These are phyloP conservation scores for Nicotiana knightiana DNA, from an alignment of 257 asterid species.

Conservation along the genomic window DNA sequence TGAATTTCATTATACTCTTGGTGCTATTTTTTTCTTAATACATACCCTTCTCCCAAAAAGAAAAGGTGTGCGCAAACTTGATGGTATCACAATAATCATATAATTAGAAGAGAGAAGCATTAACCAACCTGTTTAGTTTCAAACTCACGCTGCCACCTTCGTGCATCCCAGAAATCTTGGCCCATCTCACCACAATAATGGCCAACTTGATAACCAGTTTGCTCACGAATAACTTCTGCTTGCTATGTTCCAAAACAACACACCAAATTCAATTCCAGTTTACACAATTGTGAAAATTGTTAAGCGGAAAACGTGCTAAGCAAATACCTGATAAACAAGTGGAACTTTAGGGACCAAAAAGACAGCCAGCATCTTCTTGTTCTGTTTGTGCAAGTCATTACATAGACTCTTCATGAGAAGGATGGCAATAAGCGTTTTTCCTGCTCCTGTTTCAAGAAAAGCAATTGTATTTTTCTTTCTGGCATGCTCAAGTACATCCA, in stretches of 20 bases:
- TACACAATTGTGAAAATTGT: neutral
- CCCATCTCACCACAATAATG: conserved; percentile 99
- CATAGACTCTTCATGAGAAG: conserved; percentile 80
- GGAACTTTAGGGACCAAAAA: conserved; percentile 99
- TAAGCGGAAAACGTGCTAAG: neutral
- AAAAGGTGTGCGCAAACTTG: neutral
- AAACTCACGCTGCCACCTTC: conserved; percentile 96
- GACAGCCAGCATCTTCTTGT: conserved; percentile 86
- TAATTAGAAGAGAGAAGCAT: conserved; percentile 2
- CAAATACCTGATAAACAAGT: conserved; percentile 87
- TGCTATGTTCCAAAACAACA: conserved; percentile 48
- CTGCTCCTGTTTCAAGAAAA: conserved; percentile 98
- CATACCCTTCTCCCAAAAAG: too few species aligned
- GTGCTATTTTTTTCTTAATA: too few species aligned
- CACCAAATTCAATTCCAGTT: neutral
- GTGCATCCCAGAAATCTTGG: conserved; percentile 99
- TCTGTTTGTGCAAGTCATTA: conserved; percentile 51
- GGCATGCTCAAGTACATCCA: conserved; percentile 98
- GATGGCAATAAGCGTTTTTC: conserved; percentile 90
- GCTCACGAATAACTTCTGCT: conserved; percentile 96
- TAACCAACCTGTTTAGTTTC: conserved; percentile 82
- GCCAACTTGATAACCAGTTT: conserved; percentile 88
- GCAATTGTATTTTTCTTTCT: conserved; percentile 85
- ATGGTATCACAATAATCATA: neutral
- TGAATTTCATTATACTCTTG: too few species aligned